phyloP scores from a whole-genome alignment of 768 basidiomycete species.

The Rhizopogon vinicolor region DNA sequence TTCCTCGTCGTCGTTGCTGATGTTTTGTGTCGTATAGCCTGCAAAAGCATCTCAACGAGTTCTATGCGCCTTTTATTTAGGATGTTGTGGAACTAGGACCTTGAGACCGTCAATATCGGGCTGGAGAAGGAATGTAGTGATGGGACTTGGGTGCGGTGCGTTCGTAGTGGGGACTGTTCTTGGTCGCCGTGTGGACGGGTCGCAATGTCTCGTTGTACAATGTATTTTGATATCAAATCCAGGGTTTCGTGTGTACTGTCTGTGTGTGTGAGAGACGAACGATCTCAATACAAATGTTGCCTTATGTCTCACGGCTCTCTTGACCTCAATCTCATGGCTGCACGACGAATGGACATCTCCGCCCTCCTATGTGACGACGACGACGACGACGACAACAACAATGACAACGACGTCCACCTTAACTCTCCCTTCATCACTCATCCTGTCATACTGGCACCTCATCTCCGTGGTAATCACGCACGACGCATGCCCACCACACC shows the following conservation, averaged over 20 bases:
- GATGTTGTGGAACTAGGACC: conserved; percentile 74
- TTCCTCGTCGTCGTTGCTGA: conserved; percentile 10
- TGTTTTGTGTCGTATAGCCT: conserved; percentile 35
- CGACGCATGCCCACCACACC: neutral
- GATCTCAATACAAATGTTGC: too few relatives aligned
- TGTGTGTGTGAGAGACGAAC: too few relatives aligned
- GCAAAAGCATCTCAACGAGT: conserved; percentile 91
- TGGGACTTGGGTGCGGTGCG: conserved; percentile 88
- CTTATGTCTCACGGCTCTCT: neutral
- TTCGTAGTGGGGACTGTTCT: conserved; percentile 57
- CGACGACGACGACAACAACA: conserved; percentile 10
- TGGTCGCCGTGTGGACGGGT: conserved; percentile 60
- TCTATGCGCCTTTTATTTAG: conserved; percentile 51
- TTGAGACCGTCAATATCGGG: conserved; percentile 78
- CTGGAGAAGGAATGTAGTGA: conserved; percentile 69
- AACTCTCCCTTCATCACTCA: conserved; percentile 9
- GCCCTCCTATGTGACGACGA: conserved; percentile 64
- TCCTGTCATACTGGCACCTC: conserved; percentile 28
- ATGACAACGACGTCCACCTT: conserved; percentile 1
- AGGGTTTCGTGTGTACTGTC: neutral
- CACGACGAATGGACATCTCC: conserved; percentile 70
- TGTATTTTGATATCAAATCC: conserved; percentile 3
- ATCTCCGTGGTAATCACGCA: conserved; percentile 18
- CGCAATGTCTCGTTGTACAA: conserved; percentile 94
- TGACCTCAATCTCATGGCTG: conserved; percentile 39